Percentiles rank a stretch among this genome's conserved stretches.
phyloP scores from a whole-genome alignment of 2,329 filamentous ascomycete genomes.

The Claviceps sorghi region DNA sequence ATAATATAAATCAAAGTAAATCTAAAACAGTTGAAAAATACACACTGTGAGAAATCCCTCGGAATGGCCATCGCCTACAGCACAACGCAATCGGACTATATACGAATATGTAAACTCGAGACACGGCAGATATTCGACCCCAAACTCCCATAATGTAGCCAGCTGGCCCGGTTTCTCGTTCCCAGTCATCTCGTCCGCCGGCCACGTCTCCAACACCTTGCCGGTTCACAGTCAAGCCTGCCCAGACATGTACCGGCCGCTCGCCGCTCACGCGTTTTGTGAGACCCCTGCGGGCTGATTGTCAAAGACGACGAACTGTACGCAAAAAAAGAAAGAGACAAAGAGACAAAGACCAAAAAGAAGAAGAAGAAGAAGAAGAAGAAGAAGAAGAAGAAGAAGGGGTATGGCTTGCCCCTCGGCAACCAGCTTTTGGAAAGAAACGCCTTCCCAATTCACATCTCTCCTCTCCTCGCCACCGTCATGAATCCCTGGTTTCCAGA shows the following conservation, averaged over 20 bases:
- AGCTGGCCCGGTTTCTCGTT: not conserved
- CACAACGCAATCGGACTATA: too few species aligned
- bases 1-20: too few species aligned
- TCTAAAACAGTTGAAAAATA: too few species aligned
- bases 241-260: slow-evolving; percentile 7
- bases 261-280: too few species aligned
- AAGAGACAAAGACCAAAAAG: not conserved
- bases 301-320: too few species aligned
- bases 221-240: too few species aligned
- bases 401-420: too few species aligned
- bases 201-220: not conserved
- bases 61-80: too few species aligned
- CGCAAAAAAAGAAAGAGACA: too few species aligned
- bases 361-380: not conserved
- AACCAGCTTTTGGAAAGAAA: not conserved
- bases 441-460: not conserved
- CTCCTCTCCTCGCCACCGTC: not conserved
- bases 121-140: not conserved
- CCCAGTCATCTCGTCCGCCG: not conserved
- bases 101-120: not conserved
- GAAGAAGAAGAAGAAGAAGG: not conserved
- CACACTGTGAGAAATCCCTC: too few species aligned
- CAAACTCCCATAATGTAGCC: not conserved
- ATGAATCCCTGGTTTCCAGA: too few species aligned
- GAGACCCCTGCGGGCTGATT: too few species aligned